Evolutionary conservation across 768 basidiomycete species (phyloP).

Genomic region (Clavulina sp.): DNA sequence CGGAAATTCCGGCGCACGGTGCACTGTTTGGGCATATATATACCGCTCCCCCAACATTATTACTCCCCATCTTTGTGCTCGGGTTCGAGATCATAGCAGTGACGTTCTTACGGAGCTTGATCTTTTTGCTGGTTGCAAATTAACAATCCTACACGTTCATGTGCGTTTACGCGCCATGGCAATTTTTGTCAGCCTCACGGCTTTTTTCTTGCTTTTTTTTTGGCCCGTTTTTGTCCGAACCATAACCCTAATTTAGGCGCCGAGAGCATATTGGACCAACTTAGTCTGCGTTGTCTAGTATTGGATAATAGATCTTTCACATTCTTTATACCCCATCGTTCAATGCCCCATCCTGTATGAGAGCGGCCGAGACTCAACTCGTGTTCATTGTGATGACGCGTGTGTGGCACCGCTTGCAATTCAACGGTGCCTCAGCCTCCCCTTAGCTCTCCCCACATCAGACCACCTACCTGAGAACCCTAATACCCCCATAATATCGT

Average conservation of each 20-base stretch:
- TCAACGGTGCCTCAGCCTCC: too few relatives aligned
- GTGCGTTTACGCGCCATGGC: conserved; percentile 62
- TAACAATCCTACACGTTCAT: conserved; percentile 91
- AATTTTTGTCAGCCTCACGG: conserved; percentile 59
- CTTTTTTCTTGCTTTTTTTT: neutral
- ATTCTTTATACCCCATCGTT: too few relatives aligned
- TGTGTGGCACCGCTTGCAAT: too few relatives aligned
- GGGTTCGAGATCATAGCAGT: conserved; percentile 91
- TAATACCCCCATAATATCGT: too few relatives aligned
- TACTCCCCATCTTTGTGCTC: conserved; percentile 68
- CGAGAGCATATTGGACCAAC: too few relatives aligned
- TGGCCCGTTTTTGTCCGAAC: neutral
- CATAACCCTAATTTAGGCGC: neutral
- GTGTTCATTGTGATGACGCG: too few relatives aligned
- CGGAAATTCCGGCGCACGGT: conserved; percentile 24
- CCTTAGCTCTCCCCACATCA: too few relatives aligned
- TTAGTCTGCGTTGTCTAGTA: too few relatives aligned
- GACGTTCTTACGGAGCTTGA: conserved; percentile 92
- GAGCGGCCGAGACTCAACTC: too few relatives aligned
- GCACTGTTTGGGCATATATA: conserved; percentile 25
- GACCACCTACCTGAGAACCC: too few relatives aligned
- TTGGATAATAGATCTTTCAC: too few relatives aligned
- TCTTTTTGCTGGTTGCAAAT: conserved; percentile 95
- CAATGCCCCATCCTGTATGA: too few relatives aligned
- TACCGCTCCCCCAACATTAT: neutral